These are phyloP conservation scores for Cystofilobasidium capitatum DNA, from an alignment of 768 basidiomycete genomes.

Conservation along the genomic window DNA sequence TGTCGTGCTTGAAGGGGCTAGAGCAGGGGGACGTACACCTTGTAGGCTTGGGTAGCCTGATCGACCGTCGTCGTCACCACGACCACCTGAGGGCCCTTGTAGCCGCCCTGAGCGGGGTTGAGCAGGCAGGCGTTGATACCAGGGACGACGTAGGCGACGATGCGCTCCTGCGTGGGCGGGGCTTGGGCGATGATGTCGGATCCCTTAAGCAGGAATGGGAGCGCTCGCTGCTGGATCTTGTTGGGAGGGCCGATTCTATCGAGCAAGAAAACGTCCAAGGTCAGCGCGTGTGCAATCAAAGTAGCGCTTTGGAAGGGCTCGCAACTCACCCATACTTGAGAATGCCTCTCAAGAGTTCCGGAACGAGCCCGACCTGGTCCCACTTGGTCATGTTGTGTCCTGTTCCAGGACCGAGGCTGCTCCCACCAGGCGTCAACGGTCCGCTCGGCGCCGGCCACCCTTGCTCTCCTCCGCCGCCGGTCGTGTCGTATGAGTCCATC, in stretches of 20 bases:
- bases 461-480: slow-evolving; percentile 1
- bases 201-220: slow-evolving; percentile 87
- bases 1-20: slow-evolving; percentile 64
- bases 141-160: slow-evolving; percentile 66
- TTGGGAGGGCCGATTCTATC: slow-evolving; percentile 82
- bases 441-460: slow-evolving; percentile 27
- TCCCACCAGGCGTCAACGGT: slow-evolving; percentile 24
- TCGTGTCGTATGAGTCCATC: slow-evolving; percentile 16
- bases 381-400: slow-evolving; percentile 61
- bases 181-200: slow-evolving; percentile 98
- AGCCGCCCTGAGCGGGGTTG: slow-evolving; percentile 42
- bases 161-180: slow-evolving; percentile 94
- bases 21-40: slow-evolving; percentile 28
- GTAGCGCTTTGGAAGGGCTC: background rate
- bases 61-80: slow-evolving; percentile 98
- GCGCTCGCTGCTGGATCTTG: slow-evolving; percentile 93
- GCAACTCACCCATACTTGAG: slow-evolving; percentile 79
- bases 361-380: slow-evolving; percentile 79
- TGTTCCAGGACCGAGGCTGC: slow-evolving; percentile 13
- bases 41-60: slow-evolving; percentile 83
- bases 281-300: background rate
- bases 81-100: slow-evolving; percentile 73
- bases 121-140: slow-evolving; percentile 46
- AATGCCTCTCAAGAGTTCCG: slow-evolving; percentile 78
- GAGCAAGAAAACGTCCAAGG: slow-evolving; percentile 36